These are phyloP conservation scores for Neurospora discreta DNA, from an alignment of 495 filamentous ascomycete genomes.

Conservation along the genomic window DNA sequence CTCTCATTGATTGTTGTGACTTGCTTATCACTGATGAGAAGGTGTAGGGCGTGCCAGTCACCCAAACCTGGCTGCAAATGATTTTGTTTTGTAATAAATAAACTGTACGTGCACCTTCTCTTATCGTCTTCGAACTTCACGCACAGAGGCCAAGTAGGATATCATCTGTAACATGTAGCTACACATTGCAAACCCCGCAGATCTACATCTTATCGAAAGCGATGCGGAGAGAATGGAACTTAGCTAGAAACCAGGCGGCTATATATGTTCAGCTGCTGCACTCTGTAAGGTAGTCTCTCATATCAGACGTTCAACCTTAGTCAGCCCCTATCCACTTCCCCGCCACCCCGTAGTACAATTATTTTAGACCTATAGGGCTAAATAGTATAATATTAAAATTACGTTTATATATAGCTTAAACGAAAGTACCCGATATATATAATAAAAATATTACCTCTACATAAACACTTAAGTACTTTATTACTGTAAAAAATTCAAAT, in stretches of 20 bases:
- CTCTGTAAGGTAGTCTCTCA: no score
- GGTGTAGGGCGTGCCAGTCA: not conserved
- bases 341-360: no score
- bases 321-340: no score
- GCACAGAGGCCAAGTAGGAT: not conserved
- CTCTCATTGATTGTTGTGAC: not conserved
- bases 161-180: not conserved
- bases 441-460: no score
- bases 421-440: no score
- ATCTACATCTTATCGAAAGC: not conserved
- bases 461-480: no score
- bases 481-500: no score
- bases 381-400: no score
- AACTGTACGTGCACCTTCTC: not conserved
- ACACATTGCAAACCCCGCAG: not conserved
- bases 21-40: not conserved
- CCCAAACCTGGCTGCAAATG: not conserved
- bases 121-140: not conserved
- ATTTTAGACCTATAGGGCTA: no score
- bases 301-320: no score
- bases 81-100: not conserved
- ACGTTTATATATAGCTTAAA: no score
- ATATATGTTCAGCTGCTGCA: not conserved
- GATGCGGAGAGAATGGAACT: not conserved
- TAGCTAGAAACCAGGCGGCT: not conserved